These are phyloP conservation scores for Suhomyces wounanorum DNA, from an alignment of 1,139 yeast species.

Conservation along the genomic window DNA sequence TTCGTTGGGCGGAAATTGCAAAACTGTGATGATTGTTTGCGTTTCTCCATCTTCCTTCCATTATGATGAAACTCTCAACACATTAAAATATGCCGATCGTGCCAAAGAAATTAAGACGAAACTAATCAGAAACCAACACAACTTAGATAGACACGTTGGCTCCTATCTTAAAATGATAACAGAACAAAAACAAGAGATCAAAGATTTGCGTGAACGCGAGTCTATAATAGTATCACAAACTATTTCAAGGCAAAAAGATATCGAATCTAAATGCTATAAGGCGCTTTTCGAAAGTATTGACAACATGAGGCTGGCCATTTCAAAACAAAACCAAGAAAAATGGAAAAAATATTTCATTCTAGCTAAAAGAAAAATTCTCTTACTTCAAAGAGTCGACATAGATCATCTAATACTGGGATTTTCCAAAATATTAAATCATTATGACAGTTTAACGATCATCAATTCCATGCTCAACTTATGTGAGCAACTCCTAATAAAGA, in stretches of 20 bases:
- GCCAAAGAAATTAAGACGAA: conserved; percentile 91
- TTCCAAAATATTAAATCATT: conserved; percentile 4
- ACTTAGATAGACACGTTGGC: conserved; percentile 82
- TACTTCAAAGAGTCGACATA: conserved; percentile 43
- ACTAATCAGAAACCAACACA: conserved; percentile 71
- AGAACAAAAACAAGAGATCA: conserved; percentile 78
- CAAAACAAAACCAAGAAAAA: conserved; percentile 46
- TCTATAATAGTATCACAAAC: conserved; percentile 39
- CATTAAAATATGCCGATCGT: conserved; percentile 85
- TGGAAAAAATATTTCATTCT: conserved; percentile 52
- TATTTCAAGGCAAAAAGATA: conserved; percentile 29
- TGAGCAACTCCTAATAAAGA: conserved; percentile 27
- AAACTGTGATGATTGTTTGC: conserved; percentile 94
- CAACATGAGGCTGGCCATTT: conserved; percentile 37
- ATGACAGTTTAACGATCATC: neutral
- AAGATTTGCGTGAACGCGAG: conserved; percentile 63
- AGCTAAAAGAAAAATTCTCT: conserved; percentile 58
- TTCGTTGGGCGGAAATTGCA: conserved; percentile 93
- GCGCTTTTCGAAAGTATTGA: conserved; percentile 45
- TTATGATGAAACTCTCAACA: conserved; percentile 88
- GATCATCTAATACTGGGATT: conserved; percentile 8
- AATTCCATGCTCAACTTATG: conserved; percentile 22
- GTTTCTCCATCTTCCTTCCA: conserved; percentile 83
- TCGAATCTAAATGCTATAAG: conserved; percentile 37
- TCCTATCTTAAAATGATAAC: conserved; percentile 84